Conservation (phyloP, 2,329 filamentous ascomycete genomes). For the Cladophialophora exuberans region DNA sequence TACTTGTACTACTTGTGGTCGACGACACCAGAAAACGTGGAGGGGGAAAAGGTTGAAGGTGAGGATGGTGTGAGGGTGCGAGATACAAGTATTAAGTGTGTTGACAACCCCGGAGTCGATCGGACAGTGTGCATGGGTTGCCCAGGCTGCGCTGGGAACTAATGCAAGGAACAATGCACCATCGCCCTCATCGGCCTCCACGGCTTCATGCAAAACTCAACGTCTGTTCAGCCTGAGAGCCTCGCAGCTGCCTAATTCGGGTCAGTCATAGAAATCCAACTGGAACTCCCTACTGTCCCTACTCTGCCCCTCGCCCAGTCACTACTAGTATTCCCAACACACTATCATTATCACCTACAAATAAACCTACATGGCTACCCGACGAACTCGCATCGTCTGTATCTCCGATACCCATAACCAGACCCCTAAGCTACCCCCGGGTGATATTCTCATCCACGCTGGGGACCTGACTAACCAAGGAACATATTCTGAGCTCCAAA, state of each 20-base stretch:
- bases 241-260: not conserved
- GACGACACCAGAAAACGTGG: too few relatives aligned
- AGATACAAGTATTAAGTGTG: too few relatives aligned
- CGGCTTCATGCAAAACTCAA: too few relatives aligned
- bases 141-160: constrained; percentile 1
- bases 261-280: too few relatives aligned
- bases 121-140: constrained; percentile 14
- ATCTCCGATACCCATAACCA: constrained; percentile 52
- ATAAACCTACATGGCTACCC: constrained; percentile 28
- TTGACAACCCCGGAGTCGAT: too few relatives aligned
- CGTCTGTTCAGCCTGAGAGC: too few relatives aligned
- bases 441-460: constrained; percentile 53
- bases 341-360: constrained; percentile 6
- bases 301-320: not conserved
- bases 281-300: not conserved
- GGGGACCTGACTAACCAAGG: constrained; percentile 55
- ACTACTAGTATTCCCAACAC: not conserved
- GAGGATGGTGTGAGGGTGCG: too few relatives aligned
- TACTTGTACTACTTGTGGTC: too few relatives aligned
- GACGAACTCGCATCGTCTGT: constrained; percentile 40
- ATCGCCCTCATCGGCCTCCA: too few relatives aligned
- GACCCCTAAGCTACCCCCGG: constrained; percentile 42
- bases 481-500: constrained; percentile 46
- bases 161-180: constrained; percentile 17
- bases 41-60: too few relatives aligned